These are phyloP conservation scores for Penicillium sp. DNA, from an alignment of 2,329 filamentous ascomycete species.

Conservation along the genomic window DNA sequence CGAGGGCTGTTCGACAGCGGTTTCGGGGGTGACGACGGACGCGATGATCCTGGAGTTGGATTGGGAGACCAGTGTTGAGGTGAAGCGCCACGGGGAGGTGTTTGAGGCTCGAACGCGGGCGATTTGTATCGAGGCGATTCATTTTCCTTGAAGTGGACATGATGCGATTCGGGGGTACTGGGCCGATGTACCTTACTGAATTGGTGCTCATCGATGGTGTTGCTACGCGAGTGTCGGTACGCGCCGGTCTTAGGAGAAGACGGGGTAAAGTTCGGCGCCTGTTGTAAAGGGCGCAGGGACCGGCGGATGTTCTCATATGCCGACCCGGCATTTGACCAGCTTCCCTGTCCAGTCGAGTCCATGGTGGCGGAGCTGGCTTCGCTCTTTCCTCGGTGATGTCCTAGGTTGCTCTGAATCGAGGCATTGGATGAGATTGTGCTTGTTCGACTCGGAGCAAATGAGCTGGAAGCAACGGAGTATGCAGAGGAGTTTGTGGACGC, in stretches of 20 bases:
- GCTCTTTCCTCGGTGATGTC: slow-evolving; percentile 73
- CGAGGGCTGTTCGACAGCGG: slow-evolving; percentile 31
- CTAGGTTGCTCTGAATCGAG: slow-evolving; percentile 54
- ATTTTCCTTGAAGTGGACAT: slow-evolving; percentile 29
- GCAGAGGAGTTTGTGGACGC: slow-evolving; percentile 56
- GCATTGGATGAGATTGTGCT: slow-evolving; percentile 71
- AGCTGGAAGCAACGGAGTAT: slow-evolving; percentile 51
- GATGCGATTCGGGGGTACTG: slow-evolving; percentile 32
- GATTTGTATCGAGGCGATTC: slow-evolving; percentile 26
- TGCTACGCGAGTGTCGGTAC: slow-evolving; percentile 53
- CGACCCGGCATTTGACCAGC: slow-evolving; percentile 53
- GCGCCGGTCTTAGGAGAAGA: slow-evolving; percentile 32
- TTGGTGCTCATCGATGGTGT: slow-evolving; percentile 61
- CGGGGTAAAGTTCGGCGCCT: slow-evolving; percentile 56
- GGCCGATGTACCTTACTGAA: slow-evolving; percentile 35
- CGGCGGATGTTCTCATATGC: slow-evolving; percentile 71
- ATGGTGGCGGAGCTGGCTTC: slow-evolving; percentile 54
- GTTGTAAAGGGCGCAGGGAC: slow-evolving; percentile 72
- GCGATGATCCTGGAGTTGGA: slow-evolving; percentile 27
- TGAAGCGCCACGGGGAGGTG: slow-evolving; percentile 21
- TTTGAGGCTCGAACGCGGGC: slow-evolving; percentile 20
- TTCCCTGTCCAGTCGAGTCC: slow-evolving; percentile 21
- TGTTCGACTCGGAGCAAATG: slow-evolving; percentile 55
- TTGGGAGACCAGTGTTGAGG: slow-evolving; percentile 26
- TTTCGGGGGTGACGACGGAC: slow-evolving; percentile 28